Conservation (phyloP, 2,329 filamentous ascomycete species). For the Paecilomyces sp. region DNA sequence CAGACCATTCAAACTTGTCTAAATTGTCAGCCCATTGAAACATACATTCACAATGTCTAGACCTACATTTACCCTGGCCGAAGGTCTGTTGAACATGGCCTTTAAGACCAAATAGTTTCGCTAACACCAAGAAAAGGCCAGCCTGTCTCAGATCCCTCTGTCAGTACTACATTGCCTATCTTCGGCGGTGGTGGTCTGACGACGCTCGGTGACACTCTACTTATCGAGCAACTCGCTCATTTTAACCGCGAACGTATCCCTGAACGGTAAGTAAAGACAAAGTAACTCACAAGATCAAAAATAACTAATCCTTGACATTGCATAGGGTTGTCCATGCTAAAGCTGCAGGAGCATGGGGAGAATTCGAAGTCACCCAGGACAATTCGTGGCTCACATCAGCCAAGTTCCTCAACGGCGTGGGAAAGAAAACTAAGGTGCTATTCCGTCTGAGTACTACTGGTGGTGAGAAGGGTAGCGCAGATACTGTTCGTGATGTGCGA, state of each 20-base stretch:
- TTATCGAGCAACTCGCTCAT: not conserved
- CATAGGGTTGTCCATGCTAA: conserved; percentile 51
- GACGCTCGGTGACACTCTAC: conserved; percentile 3
- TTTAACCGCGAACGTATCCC: not conserved
- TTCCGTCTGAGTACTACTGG: conserved; percentile 43
- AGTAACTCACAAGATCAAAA: not conserved
- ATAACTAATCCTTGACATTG: not conserved
- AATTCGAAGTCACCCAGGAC: conserved; percentile 56
- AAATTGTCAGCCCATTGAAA: not conserved
- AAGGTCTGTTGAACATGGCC: not conserved
- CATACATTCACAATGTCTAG: not conserved
- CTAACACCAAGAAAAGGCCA: conserved; percentile 7
- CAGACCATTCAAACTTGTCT: not conserved
- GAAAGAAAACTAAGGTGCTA: conserved; percentile 48
- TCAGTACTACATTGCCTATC: conserved; percentile 3
- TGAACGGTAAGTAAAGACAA: not conserved
- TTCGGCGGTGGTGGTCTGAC: conserved; percentile 3
- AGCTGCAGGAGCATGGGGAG: conserved; percentile 50
- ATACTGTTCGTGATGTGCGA: conserved; percentile 43
- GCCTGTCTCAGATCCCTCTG: conserved; percentile 2
- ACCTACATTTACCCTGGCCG: not conserved
- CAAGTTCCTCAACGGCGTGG: conserved; percentile 47
- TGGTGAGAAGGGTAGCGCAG: conserved; percentile 40
- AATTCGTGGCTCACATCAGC: conserved; percentile 50
- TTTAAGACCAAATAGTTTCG: not conserved